These are phyloP conservation scores for Venturia carpophila DNA, from an alignment of 2,329 filamentous ascomycete species.

Conservation along the genomic window DNA sequence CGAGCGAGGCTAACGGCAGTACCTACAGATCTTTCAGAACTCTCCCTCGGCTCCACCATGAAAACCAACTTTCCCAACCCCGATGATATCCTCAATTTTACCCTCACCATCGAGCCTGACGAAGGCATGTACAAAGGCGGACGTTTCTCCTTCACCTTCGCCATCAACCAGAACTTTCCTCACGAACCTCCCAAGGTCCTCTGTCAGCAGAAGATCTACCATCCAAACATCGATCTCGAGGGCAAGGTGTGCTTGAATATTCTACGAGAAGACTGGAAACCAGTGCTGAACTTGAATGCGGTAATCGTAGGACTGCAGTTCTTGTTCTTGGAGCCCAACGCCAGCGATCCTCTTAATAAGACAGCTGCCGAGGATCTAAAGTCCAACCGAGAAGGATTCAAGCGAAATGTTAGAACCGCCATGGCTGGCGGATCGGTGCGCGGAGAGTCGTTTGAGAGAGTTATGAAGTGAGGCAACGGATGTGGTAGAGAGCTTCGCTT, in stretches of 20 bases:
- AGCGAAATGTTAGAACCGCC: slow-evolving; percentile 75
- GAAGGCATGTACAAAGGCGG: slow-evolving; percentile 86
- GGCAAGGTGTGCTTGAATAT: slow-evolving; percentile 99
- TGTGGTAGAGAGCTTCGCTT: background rate
- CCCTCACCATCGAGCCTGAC: slow-evolving; percentile 73
- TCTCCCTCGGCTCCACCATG: slow-evolving; percentile 73
- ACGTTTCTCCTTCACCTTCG: slow-evolving; percentile 81
- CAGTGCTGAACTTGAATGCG: slow-evolving; percentile 90
- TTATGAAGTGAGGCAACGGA: slow-evolving; percentile 51
- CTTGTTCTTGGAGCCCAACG: slow-evolving; percentile 94
- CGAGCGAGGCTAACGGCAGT: background rate
- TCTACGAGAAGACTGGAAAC: slow-evolving; percentile 96
- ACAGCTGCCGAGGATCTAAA: slow-evolving; percentile 91
- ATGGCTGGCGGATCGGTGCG: slow-evolving; percentile 76
- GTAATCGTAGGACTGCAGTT: slow-evolving; percentile 96
- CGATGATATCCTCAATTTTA: slow-evolving; percentile 80
- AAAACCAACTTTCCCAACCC: slow-evolving; percentile 72
- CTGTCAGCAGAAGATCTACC: slow-evolving; percentile 97
- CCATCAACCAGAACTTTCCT: slow-evolving; percentile 89
- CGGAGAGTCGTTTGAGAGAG: slow-evolving; percentile 67
- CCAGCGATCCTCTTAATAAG: slow-evolving; percentile 95
- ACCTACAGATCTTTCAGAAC: slow-evolving; percentile 64
- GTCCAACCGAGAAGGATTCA: slow-evolving; percentile 77
- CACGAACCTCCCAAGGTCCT: slow-evolving; percentile 97
- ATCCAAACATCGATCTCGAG: slow-evolving; percentile 96